Base-by-base conservation (phyloP, 352 stramenopile genomes). In the Phytophthora hibernalis region DNA sequence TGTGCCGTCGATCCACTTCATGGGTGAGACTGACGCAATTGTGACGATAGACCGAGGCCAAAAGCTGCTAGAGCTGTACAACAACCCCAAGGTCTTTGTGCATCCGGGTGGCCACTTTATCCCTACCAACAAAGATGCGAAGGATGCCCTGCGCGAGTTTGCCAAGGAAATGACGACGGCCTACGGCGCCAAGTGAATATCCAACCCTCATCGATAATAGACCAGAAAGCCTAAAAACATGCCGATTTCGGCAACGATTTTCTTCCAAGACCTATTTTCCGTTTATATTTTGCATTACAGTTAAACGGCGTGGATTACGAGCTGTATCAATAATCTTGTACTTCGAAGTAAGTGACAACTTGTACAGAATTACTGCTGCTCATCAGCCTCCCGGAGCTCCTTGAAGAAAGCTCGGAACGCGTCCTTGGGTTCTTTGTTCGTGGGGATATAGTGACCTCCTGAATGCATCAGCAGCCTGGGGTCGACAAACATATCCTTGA, bases 361-460 rank as follows among this genome's bases (percentile, higher is more conserved):
- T 21, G 15, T 44, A 5, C 33, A 15, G 33, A n/a, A 44, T 42
- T 67, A 65, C n/a, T 68, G 28, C 24, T 61, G 33, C 15, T 54
- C 51, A 9, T 69, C 64, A 15, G 43, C 56, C 37, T 70, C 51
- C 51, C 63, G 74, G 2, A 85, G 77, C 13, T 79, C 65, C 61
- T 91, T 83, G 53, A 93, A 78, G 38, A 94, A 94, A 37, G 77
- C 71, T 61, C 86, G 81, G 58, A 91, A 79, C 15, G 77, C 73
- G 43, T 94, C 84, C 51, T 94, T 94, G 5, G 82, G 73, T 20
- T 91, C 86, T 61, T 96, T 95, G 68, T 92, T 92, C 8, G 89
- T 90, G 7, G 89, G 87, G 49, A 96, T 92, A 69, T 96, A 96
- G 60, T 96, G 89, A 0, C 89, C 89, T 20, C 89, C 87, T 1